Percentiles rank a stretch among this genome's conserved stretches.
phyloP scores from a whole-genome alignment of 805 yeast species.

The Nakazawaea molendinolei region DNA sequence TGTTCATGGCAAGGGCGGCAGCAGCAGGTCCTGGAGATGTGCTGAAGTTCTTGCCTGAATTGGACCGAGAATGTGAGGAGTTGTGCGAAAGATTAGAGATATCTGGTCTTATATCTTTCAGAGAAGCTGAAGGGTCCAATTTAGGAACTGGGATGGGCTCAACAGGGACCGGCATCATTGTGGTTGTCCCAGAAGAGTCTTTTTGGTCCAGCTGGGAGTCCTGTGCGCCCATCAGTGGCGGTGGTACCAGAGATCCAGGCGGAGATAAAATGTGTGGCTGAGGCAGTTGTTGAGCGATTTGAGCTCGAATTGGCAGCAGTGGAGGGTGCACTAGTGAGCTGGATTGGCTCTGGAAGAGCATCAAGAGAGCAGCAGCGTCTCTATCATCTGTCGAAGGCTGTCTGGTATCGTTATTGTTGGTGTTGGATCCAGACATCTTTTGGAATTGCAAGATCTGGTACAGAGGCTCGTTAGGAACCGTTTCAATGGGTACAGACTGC shows the following conservation, averaged over 20 bases:
- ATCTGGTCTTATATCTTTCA: background rate
- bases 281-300: constrained; percentile 1
- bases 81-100: background rate
- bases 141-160: background rate
- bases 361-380: constrained; percentile 33
- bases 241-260: too few relatives aligned
- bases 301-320: constrained; percentile 1
- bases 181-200: background rate
- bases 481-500: too few relatives aligned
- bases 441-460: too few relatives aligned
- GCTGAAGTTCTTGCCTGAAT: constrained; percentile 17
- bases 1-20: constrained; percentile 26
- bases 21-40: constrained; percentile 33
- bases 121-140: constrained; percentile 1
- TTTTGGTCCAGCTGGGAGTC: background rate
- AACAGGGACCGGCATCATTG: background rate
- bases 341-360: constrained; percentile 29
- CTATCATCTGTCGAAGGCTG: constrained; percentile 22
- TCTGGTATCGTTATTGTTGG: too few relatives aligned
- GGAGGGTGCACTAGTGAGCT: constrained; percentile 10
- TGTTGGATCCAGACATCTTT: too few relatives aligned
- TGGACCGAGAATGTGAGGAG: constrained; percentile 10
- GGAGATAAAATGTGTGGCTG: constrained; percentile 1
- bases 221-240: background rate
- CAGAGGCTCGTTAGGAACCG: too few relatives aligned